Evolutionary conservation across 1,139 yeast species (phyloP).

Genomic region (Hansenula sp.): DNA sequence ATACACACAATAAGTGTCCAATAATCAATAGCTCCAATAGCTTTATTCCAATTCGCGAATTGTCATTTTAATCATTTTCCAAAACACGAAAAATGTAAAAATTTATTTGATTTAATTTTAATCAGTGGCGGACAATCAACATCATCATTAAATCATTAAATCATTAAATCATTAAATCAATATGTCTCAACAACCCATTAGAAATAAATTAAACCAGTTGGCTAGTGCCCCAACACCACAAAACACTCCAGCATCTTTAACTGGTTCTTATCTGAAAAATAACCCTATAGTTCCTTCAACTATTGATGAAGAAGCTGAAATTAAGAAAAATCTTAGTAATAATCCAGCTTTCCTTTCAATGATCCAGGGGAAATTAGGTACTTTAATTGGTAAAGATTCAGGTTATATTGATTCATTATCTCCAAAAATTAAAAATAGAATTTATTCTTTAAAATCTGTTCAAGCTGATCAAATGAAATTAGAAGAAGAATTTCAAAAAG

Average conservation of each 20-base stretch:
- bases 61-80: too few relatives aligned
- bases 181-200: constrained; percentile 22
- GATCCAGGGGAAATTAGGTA: constrained; percentile 88
- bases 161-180: neutral
- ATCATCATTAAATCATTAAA: neutral
- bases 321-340: constrained; percentile 48
- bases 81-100: too few relatives aligned
- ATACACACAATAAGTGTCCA: too few relatives aligned
- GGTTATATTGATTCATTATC: constrained; percentile 85
- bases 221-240: constrained; percentile 98
- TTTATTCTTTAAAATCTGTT: constrained; percentile 78
- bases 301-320: constrained; percentile 33
- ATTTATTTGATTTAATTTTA: too few relatives aligned
- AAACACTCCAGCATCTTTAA: constrained; percentile 91
- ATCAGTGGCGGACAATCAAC: neutral
- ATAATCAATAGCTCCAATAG: too few relatives aligned
- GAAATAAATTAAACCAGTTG: constrained; percentile 59
- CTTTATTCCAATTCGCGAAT: neutral
- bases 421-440: constrained; percentile 67
- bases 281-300: constrained; percentile 71
- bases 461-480: constrained; percentile 78
- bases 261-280: constrained; percentile 69
- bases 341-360: constrained; percentile 78
- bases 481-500: constrained; percentile 90
- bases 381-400: constrained; percentile 78